Base-by-base conservation (phyloP, 176 grass and related monocot genomes). In the Pharus latifolius region DNA sequence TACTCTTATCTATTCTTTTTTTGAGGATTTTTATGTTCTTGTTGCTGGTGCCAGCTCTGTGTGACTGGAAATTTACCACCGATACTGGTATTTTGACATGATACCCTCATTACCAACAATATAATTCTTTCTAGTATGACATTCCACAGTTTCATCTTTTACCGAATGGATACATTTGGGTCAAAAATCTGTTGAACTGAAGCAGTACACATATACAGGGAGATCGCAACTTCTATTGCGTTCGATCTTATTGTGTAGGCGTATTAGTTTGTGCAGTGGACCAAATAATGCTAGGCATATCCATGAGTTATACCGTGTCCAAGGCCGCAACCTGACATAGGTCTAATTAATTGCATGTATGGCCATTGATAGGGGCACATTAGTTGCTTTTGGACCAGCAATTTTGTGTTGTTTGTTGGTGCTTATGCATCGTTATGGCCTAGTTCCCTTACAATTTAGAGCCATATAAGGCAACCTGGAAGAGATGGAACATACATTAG, bases 171-270 rank as follows among this genome's bases (percentile, higher is more conserved):
- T 44, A 40, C 19, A 75, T 44, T 43, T 38, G 54, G 15, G 32
- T 49, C 16, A 60, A 32, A 31, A 32, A 6, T 40, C 19, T 38
- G 51, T 7, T 45, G 70, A 52, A 51, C 15, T 42, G 13, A 20
- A 25, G 57, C 27, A 1, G 18, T 72, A 42, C 22, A 38, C 24
- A 63, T 55, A 35, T 62, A 63, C 41, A 10, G 47, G 55, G 53
- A 48, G 28, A 57, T 32, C 10, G 13, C 11, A 51, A n/a, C 4
- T 35, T 47, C n/a, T 63, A 27, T 15, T 9, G 1, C 56, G 40
- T 44, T 73, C 41, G 49, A 54, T 73, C 41, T 44, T 73, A 40
- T 60, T n/a, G 22, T 73, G 7, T 74, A 60, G 29, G 31, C 27
- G 35, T 57, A 23, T 15, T 56, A 56, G 59, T 19, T 49, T 73